Base-by-base conservation (phyloP, 2,329 filamentous ascomycete genomes). In the Achaetomium macrosporum region DNA sequence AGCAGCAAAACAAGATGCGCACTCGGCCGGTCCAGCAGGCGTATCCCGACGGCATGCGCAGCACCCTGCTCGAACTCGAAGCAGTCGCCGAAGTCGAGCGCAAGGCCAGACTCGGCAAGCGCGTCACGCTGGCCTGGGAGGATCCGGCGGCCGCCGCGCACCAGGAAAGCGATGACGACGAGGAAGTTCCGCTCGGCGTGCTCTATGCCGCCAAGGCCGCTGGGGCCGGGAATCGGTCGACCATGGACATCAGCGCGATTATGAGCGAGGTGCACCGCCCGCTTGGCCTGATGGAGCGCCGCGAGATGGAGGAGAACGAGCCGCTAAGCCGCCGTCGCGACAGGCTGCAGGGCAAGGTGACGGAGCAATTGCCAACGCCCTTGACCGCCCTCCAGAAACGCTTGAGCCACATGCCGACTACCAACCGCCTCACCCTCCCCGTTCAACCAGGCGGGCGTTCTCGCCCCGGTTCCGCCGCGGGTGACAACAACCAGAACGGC, bases 121-220 rank as follows among this genome's bases (percentile, higher is more conserved):
- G 85, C 53, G 83, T 96, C 33, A 89, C 89, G 54, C 76, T 99
- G 33, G 93, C 92, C 1, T 99, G 93, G 93, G 91, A 97, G 69
- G 85, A 87, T 47, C 78, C 78, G 1, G 70, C 72, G 12, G 72
- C 74, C 8, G 74, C 79, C 50, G 63, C 66, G 2, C 67, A 64
- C 17, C 73, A 74, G 20, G 69, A 71, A 2, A 76, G 76, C 0
- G 82, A 83, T 12, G 89, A 96, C 56, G 90, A 96, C 58, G 88
- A 92, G 50, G 92, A 97, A 62, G 85, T 96, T 1, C 93, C 93
- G 0, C 76, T 99, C 5, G 93, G 87, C 11, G 76, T 97, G 59
- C 76, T 99, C 15, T 88, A 81, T 61, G 83, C 85, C 0, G 76
- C 75, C 39, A 82, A 81, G 57, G 75, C 79, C 8, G 73, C 77